Conservation (phyloP, 768 basidiomycete species). For the Naematelia aurantialba region DNA sequence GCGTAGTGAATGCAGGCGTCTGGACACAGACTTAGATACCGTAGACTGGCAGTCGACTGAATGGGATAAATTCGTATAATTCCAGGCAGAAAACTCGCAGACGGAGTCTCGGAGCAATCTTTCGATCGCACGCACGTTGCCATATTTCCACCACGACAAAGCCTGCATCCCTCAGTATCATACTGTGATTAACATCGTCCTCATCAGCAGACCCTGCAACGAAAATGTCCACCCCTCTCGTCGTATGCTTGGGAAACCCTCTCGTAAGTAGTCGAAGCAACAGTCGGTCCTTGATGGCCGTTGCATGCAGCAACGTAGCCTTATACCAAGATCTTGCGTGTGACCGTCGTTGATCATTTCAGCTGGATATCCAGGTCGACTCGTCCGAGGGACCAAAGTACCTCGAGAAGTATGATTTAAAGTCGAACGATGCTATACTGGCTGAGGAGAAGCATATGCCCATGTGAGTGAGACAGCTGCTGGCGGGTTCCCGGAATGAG, state of each 20-base stretch:
- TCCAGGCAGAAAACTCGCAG: too few relatives aligned
- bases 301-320: background rate
- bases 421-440: slow-evolving; percentile 92
- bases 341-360: background rate
- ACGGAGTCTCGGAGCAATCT: too few relatives aligned
- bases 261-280: slow-evolving; percentile 68
- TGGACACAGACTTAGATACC: too few relatives aligned
- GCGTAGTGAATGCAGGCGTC: too few relatives aligned
- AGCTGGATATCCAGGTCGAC: slow-evolving; percentile 80
- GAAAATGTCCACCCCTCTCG: slow-evolving; percentile 49
- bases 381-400: slow-evolving; percentile 67
- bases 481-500: background rate
- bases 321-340: background rate
- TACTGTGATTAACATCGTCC: too few relatives aligned
- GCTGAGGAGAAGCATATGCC: slow-evolving; percentile 80
- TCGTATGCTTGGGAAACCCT: slow-evolving; percentile 94
- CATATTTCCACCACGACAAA: too few relatives aligned
- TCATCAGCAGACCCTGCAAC: too few relatives aligned
- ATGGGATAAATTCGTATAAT: too few relatives aligned
- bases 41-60: too few relatives aligned
- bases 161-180: too few relatives aligned
- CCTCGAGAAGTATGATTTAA: slow-evolving; percentile 82
- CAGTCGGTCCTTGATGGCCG: too few relatives aligned
- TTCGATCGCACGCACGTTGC: too few relatives aligned
- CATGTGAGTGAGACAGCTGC: slow-evolving; percentile 74